Percentiles rank a stretch among this genome's conserved stretches.
Conservation (phyloP, 441 rosid genomes). For the Brassica hybrid region DNA sequence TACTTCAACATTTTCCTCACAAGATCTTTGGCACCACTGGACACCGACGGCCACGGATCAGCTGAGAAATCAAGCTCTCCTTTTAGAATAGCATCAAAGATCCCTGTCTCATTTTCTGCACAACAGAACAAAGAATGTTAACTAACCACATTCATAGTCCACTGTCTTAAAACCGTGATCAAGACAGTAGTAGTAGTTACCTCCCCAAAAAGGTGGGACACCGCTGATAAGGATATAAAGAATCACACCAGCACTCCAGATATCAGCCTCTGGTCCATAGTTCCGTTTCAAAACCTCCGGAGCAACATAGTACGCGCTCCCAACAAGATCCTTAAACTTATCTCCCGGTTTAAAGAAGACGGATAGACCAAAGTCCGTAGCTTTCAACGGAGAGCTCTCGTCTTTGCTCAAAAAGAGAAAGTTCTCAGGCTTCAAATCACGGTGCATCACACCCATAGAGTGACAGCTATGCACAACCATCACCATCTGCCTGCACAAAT, state of each 20-base stretch:
- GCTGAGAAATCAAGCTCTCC: conserved; percentile 68
- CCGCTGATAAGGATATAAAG: conserved; percentile 72
- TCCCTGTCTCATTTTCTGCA: conserved; percentile 66
- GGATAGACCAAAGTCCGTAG: conserved; percentile 78
- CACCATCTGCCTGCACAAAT: conserved; percentile 73
- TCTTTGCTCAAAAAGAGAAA: conserved; percentile 60
- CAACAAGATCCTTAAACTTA: conserved; percentile 68
- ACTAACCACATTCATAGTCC: not conserved
- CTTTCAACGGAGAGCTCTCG: conserved; percentile 71
- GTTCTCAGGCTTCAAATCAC: conserved; percentile 85
- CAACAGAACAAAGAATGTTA: conserved; percentile 1
- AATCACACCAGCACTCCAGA: conserved; percentile 83
- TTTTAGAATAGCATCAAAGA: conserved; percentile 63
- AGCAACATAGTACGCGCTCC: conserved; percentile 81
- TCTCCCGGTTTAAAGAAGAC: conserved; percentile 71
- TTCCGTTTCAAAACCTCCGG: conserved; percentile 66
- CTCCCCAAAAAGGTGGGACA: conserved; percentile 83
- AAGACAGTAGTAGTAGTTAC: conserved; percentile 38
- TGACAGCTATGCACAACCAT: conserved; percentile 77
- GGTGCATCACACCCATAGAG: conserved; percentile 86
- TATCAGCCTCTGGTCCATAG: conserved; percentile 79
- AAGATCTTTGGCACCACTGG: conserved; percentile 71
- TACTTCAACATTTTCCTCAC: conserved; percentile 66
- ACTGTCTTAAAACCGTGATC: not conserved
- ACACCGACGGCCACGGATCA: conserved; percentile 70